phyloP scores from a whole-genome alignment of 768 basidiomycete genomes.

The Kwoniella sp. region DNA sequence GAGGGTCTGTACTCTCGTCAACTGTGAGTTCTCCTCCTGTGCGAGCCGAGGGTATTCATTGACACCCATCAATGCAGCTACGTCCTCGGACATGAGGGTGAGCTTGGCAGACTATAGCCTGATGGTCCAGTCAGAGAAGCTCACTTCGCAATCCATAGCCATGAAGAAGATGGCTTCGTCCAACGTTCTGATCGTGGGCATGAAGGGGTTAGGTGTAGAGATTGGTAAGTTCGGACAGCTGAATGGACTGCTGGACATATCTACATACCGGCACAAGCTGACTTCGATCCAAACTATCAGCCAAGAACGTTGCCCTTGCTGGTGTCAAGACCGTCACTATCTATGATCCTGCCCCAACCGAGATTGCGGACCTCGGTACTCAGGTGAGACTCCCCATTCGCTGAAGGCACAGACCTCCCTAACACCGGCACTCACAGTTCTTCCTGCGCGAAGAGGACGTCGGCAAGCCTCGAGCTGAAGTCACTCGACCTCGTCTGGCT shows the following conservation, averaged over 20 bases:
- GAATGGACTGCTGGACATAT: neutral
- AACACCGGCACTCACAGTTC: slow-evolving; percentile 69
- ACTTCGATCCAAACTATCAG: slow-evolving; percentile 51
- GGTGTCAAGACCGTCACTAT: slow-evolving; percentile 97
- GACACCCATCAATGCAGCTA: too few species aligned
- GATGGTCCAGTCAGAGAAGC: slow-evolving; percentile 3
- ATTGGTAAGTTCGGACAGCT: slow-evolving; percentile 61
- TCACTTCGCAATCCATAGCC: slow-evolving; percentile 56
- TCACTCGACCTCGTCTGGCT: slow-evolving; percentile 78
- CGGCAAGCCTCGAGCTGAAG: slow-evolving; percentile 80
- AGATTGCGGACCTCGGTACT: slow-evolving; percentile 83
- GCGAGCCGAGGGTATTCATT: too few species aligned
- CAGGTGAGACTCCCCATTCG: slow-evolving; percentile 57
- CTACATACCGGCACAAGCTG: neutral
- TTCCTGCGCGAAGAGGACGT: slow-evolving; percentile 84
- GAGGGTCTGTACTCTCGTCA: slow-evolving; percentile 50
- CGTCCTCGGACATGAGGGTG: slow-evolving; percentile 94
- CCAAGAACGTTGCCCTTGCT: slow-evolving; percentile 90
- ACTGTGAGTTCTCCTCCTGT: slow-evolving; percentile 29
- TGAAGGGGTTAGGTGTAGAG: slow-evolving; percentile 89
- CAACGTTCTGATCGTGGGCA: slow-evolving; percentile 86
- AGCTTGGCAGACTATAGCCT: slow-evolving; percentile 5
- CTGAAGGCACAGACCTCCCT: neutral
- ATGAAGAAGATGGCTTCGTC: slow-evolving; percentile 99
- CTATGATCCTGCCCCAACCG: slow-evolving; percentile 84